Evolutionary conservation across 768 basidiomycete species (phyloP).

Genomic region (Lentinula aciculospora): DNA sequence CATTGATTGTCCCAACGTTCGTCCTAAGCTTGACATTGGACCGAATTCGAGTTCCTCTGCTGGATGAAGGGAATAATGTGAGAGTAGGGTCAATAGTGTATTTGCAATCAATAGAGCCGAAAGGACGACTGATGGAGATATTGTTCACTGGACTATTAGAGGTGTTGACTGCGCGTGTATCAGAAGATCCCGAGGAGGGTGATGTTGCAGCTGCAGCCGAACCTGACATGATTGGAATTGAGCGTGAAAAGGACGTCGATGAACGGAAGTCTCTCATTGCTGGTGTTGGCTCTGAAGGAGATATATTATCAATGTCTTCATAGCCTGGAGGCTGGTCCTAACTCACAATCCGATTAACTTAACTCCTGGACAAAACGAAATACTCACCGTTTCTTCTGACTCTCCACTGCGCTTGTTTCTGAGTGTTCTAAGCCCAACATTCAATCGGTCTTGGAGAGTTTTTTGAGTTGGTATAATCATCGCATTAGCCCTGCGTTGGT

Average conservation of each 20-base stretch:
- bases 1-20: neutral
- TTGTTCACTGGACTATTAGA: neutral
- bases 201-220: neutral
- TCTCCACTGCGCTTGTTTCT: neutral
- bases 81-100: conserved; percentile 1
- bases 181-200: neutral
- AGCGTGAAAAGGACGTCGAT: neutral
- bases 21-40: conserved; percentile 1
- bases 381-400: neutral
- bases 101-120: neutral
- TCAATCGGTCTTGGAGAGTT: neutral
- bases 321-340: neutral
- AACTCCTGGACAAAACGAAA: neutral
- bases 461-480: neutral
- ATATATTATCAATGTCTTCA: neutral
- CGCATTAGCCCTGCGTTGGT: no score
- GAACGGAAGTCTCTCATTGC: no score
- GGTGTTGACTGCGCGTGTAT: neutral
- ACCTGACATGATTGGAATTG: neutral
- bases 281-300: no score
- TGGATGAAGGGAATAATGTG: neutral
- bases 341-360: neutral
- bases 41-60: neutral
- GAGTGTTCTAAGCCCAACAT: neutral
- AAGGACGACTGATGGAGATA: neutral